Evolutionary conservation across 2,329 filamentous ascomycete species (phyloP), one percentile per base, ranked within the genome.

Genomic region (Colletotrichum kahawae): DNA sequence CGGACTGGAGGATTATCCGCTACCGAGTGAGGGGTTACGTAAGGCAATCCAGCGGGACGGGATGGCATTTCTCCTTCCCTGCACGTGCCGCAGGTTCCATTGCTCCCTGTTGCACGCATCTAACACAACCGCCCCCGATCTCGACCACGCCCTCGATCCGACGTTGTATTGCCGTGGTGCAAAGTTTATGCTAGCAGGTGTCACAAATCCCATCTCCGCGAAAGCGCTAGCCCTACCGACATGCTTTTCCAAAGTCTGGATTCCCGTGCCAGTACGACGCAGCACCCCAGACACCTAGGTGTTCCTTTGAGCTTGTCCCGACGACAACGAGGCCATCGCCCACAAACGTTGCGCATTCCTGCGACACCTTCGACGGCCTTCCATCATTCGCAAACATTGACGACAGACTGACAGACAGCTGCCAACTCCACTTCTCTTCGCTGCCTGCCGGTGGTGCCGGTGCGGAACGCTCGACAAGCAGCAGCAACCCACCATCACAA

Each of bases 81-180:
- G 43, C 43, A 51, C 43, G 16, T 43, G 24, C 34, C 63, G 8
- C n/a, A 27, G 29, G 21, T 38, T 65, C 21, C 63, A 68, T 31
- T 57, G 27, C 29, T 36, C 56, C 38, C 63, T 21, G 29, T 56
- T 57, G 43, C 29, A 64, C 48, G 12, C 60, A 51, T 38, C 14
- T 59, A 34, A 36, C 59, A 57, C 71, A 38, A 36, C 57, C 34
- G 65, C 34, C 71, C 48, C 71, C 54, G 38, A 74, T 54, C 67
- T 71, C 34, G 12, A 59, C 16, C 62, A 27, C 36, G 29, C 51
- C 18, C 33, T 43, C 71, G 71, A 71, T 74, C 67, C 43, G 27
- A 67, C 38, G 72, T 75, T 18, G 62, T 38, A 67, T 75, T 21
- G 62, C 62, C 68, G 68, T 63, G 38, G 38, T 63, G 33, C 60